A percentile compares a stretch with the other conserved stretches of the same genome.
phyloP scores from a whole-genome alignment of 768 basidiomycete species.

The Amanita brunnescens region DNA sequence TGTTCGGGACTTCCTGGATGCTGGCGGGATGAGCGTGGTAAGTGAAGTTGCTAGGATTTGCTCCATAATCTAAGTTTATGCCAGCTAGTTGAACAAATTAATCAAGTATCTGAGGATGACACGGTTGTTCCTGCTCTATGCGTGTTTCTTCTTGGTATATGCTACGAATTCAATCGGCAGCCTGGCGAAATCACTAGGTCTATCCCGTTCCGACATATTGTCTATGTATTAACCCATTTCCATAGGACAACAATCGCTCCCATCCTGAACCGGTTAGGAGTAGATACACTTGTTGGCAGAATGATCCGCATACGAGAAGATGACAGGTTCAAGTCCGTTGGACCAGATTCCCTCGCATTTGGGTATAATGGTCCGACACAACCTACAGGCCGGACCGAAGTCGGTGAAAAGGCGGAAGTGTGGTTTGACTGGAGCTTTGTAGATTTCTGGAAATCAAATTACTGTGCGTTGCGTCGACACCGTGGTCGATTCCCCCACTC shows the following conservation, averaged over 20 bases:
- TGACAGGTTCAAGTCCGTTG: conserved; percentile 83
- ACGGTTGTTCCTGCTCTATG: conserved; percentile 83
- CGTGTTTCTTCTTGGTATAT: conserved; percentile 84
- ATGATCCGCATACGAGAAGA: conserved; percentile 88
- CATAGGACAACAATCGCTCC: conserved; percentile 76
- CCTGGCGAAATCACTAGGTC: conserved; percentile 94
- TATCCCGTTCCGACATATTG: conserved; percentile 14
- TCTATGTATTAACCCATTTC: neutral
- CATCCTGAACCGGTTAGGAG: conserved; percentile 83
- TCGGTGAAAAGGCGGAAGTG: conserved; percentile 67
- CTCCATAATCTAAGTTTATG: neutral
- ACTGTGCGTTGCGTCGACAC: conserved; percentile 48
- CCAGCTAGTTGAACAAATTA: conserved; percentile 91
- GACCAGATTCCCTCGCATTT: conserved; percentile 75
- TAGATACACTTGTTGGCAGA: conserved; percentile 80
- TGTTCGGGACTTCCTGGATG: conserved; percentile 83
- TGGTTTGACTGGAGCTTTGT: conserved; percentile 99
- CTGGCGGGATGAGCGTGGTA: conserved; percentile 86
- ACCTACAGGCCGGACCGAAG: conserved; percentile 27
- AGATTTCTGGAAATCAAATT: conserved; percentile 98
- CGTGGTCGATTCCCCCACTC: neutral
- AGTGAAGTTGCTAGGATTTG: conserved; percentile 22
- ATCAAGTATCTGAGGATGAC: conserved; percentile 81
- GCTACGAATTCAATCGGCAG: conserved; percentile 95
- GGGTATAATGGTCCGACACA: conserved; percentile 34